phyloP scores from a whole-genome alignment of 257 asterid genomes.

The Solanum bulbocastanum region DNA sequence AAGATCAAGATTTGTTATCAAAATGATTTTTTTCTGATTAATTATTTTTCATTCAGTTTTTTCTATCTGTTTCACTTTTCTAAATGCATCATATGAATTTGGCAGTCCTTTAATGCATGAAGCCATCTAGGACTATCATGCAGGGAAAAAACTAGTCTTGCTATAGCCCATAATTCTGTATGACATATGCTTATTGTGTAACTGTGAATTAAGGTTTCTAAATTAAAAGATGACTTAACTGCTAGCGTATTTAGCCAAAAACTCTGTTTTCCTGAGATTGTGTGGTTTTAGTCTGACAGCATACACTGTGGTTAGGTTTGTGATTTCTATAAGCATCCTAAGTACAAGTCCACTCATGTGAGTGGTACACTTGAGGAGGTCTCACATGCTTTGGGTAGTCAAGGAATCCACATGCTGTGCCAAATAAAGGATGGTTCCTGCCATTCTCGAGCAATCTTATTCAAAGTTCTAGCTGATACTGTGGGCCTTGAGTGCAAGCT shows the following conservation, averaged over 20 bases:
- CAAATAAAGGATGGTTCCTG: slow-evolving; percentile 78
- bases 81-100: not conserved
- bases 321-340: slow-evolving; percentile 62
- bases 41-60: not conserved
- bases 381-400: slow-evolving; percentile 59
- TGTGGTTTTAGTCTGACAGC: not conserved
- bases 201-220: not conserved
- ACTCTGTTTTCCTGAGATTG: not conserved
- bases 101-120: not conserved
- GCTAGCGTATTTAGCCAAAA: not conserved
- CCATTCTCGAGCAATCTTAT: slow-evolving; percentile 76
- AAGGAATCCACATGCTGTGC: slow-evolving; percentile 76
- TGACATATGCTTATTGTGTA: not conserved
- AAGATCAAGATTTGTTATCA: not conserved
- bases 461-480: slow-evolving; percentile 85
- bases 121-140: not conserved
- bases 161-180: not conserved
- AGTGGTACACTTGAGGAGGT: slow-evolving; percentile 76
- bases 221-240: not conserved
- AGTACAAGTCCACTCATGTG: slow-evolving; percentile 41
- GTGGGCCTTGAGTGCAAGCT: slow-evolving; percentile 72
- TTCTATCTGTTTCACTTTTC: not conserved
- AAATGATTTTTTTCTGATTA: not conserved
- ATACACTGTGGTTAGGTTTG: slow-evolving; percentile 42
- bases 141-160: not conserved